phyloP scores from a whole-genome alignment of 2,329 filamentous ascomycete genomes.

The Orbilia ellipsospora region DNA sequence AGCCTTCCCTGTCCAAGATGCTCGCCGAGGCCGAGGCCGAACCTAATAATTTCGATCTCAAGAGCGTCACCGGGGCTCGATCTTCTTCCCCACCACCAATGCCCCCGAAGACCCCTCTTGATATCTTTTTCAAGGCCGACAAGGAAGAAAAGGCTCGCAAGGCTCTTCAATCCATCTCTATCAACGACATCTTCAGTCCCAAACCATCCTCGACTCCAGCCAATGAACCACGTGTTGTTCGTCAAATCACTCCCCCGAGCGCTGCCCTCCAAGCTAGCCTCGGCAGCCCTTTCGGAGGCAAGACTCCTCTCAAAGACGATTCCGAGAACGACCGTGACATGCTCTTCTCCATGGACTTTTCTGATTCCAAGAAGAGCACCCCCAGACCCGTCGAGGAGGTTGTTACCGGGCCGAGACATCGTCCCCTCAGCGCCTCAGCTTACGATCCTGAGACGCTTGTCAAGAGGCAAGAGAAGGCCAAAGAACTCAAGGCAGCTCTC shows the following conservation, averaged over 20 bases:
- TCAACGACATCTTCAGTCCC: slow-evolving; percentile 54
- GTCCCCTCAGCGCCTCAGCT: slow-evolving; percentile 40
- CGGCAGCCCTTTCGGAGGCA: slow-evolving; percentile 46
- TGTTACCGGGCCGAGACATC: slow-evolving; percentile 41
- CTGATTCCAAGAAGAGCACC: slow-evolving; percentile 34
- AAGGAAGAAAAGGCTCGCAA: slow-evolving; percentile 76
- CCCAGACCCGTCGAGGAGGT: slow-evolving; percentile 43
- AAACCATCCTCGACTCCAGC: slow-evolving; percentile 55
- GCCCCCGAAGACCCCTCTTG: slow-evolving; percentile 70
- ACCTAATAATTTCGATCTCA: slow-evolving; percentile 59
- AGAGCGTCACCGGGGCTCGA: slow-evolving; percentile 61
- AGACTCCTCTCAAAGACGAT: slow-evolving; percentile 28
- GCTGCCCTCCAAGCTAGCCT: slow-evolving; percentile 40
- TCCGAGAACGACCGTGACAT: slow-evolving; percentile 40
- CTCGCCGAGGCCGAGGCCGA: slow-evolving; percentile 66
- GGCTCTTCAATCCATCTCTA: slow-evolving; percentile 29
- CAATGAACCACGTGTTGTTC: slow-evolving; percentile 38
- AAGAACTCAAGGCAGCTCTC: slow-evolving; percentile 42
- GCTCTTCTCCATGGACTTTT: slow-evolving; percentile 48
- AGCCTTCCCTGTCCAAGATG: slow-evolving; percentile 64
- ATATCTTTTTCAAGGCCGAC: slow-evolving; percentile 90
- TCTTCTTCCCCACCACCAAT: slow-evolving; percentile 55
- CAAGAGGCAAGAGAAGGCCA: slow-evolving; percentile 50
- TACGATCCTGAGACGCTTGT: slow-evolving; percentile 50
- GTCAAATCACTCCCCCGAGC: slow-evolving; percentile 50